Evolutionary conservation across 352 stramenopile genomes (phyloP).

Genomic region (Pilasporangium apinafurcum): DNA sequence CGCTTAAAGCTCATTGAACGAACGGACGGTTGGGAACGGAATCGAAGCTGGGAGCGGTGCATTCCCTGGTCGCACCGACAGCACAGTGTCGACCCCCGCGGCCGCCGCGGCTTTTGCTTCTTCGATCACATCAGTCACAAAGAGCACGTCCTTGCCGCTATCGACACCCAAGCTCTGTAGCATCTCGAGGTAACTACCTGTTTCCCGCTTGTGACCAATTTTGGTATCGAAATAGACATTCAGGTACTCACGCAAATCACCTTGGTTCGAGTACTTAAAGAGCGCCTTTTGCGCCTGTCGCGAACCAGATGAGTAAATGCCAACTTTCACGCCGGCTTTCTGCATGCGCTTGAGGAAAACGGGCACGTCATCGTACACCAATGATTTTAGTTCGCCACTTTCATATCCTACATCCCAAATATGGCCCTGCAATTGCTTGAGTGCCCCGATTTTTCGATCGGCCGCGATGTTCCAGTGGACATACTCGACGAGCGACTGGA

Average conservation of each 20-base stretch:
- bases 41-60: slow-evolving; percentile 50
- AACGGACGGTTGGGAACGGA: slow-evolving; percentile 46
- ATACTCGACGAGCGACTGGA: slow-evolving; percentile 37
- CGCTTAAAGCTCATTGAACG: slow-evolving; percentile 49
- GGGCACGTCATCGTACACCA: slow-evolving; percentile 91
- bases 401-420: slow-evolving; percentile 88
- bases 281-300: slow-evolving; percentile 80
- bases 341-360: slow-evolving; percentile 79
- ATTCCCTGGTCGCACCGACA: slow-evolving; percentile 87
- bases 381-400: slow-evolving; percentile 78
- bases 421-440: slow-evolving; percentile 90
- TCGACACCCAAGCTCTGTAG: slow-evolving; percentile 75
- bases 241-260: slow-evolving; percentile 68
- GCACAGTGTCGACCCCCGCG: slow-evolving; percentile 57
- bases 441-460: slow-evolving; percentile 80
- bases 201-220: slow-evolving; percentile 75
- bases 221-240: slow-evolving; percentile 85
- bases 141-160: slow-evolving; percentile 72
- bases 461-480: slow-evolving; percentile 66
- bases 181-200: slow-evolving; percentile 76
- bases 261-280: slow-evolving; percentile 81
- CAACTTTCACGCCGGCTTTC: slow-evolving; percentile 61
- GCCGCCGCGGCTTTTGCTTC: slow-evolving; percentile 73
- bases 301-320: slow-evolving; percentile 94
- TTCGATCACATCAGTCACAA: slow-evolving; percentile 85